Percentiles rank a stretch among this genome's conserved stretches.
These are phyloP conservation scores for Tetrahymena borealis DNA, from an alignment of 73 alveolate species.

Conservation along the genomic window DNA sequence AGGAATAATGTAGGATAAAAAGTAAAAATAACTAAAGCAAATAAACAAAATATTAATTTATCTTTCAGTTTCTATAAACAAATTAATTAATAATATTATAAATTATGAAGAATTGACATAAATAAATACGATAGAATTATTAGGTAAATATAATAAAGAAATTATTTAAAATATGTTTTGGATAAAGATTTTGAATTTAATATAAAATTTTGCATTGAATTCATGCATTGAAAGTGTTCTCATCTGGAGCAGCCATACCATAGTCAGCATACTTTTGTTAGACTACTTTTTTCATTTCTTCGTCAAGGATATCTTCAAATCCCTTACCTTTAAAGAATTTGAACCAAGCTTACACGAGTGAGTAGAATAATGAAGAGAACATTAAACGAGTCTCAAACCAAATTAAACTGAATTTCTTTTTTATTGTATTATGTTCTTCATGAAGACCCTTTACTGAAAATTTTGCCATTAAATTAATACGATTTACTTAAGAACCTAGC, in stretches of 20 bases:
- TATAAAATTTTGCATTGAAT: too few relatives aligned
- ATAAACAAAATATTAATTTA: too few relatives aligned
- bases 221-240: constrained; percentile 40
- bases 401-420: constrained; percentile 4
- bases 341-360: constrained; percentile 10
- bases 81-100: too few relatives aligned
- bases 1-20: too few relatives aligned
- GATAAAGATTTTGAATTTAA: not conserved
- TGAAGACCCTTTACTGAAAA: constrained; percentile 21
- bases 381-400: constrained; percentile 32
- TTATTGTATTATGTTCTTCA: not conserved
- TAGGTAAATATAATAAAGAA: too few relatives aligned
- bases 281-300: constrained; percentile 1
- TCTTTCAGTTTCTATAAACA: too few relatives aligned
- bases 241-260: constrained; percentile 34
- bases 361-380: constrained; percentile 9
- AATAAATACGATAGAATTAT: too few relatives aligned
- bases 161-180: too few relatives aligned
- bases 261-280: constrained; percentile 20
- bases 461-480: constrained; percentile 40
- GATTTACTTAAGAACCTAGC: constrained; percentile 29
- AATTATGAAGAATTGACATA: too few relatives aligned
- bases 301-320: constrained; percentile 31
- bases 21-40: too few relatives aligned
- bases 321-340: constrained; percentile 1